phyloP scores from a whole-genome alignment of 768 basidiomycete species.

The Lyophyllum decastes region DNA sequence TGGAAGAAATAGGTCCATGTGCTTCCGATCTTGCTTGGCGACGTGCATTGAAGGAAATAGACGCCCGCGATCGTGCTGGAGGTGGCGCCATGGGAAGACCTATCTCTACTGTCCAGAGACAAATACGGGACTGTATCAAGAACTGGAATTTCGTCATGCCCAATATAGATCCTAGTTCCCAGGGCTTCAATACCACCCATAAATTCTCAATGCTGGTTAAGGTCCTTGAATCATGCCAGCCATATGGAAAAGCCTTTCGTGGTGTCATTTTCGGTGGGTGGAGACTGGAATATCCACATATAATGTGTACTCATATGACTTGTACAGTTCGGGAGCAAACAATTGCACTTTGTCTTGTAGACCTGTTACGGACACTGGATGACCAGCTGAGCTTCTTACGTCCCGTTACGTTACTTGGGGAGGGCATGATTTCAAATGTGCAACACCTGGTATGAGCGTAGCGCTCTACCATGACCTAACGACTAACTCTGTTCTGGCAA shows the following conservation, averaged over 20 bases:
- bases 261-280: constrained; percentile 65
- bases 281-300: neutral
- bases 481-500: constrained; percentile 1
- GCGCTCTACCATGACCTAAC: neutral
- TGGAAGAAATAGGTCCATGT: constrained; percentile 62
- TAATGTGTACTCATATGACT: neutral
- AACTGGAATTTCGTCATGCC: constrained; percentile 69
- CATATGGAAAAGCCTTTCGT: constrained; percentile 59
- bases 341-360: constrained; percentile 58
- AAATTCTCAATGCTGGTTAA: constrained; percentile 67
- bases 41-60: constrained; percentile 44
- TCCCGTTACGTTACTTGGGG: constrained; percentile 47
- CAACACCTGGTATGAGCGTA: constrained; percentile 24
- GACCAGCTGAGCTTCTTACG: constrained; percentile 57
- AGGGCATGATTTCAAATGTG: constrained; percentile 16
- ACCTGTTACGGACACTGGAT: constrained; percentile 56
- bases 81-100: constrained; percentile 33
- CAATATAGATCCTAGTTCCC: constrained; percentile 55
- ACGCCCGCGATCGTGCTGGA: constrained; percentile 36
- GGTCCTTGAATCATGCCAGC: constrained; percentile 54
- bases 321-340: constrained; percentile 51
- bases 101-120: constrained; percentile 19
- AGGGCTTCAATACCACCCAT: constrained; percentile 65
- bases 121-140: constrained; percentile 44
- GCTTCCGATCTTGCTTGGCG: constrained; percentile 75